These are phyloP conservation scores for Musa acuminata DNA, from an alignment of 176 grass and related monocot species.

Conservation along the genomic window DNA sequence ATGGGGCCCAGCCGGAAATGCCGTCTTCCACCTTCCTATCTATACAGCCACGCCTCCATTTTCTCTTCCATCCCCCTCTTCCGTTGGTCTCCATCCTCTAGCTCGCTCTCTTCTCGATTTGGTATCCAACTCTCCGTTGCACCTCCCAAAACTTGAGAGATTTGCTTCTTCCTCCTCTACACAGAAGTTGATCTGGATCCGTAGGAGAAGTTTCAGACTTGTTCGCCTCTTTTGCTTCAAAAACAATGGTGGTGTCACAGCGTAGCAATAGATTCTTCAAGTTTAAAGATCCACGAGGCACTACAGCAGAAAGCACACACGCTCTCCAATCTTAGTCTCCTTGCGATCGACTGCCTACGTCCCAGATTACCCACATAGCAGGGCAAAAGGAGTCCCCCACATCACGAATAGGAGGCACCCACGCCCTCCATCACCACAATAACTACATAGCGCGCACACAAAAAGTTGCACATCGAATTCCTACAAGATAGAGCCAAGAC, in stretches of 20 bases:
- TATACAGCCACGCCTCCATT: neutral
- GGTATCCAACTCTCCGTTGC: neutral
- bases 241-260: conserved; percentile 28
- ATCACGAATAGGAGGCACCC: neutral
- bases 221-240: neutral
- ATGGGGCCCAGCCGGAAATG: no score
- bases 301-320: neutral
- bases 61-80: neutral
- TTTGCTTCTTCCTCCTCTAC: neutral
- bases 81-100: neutral
- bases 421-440: neutral
- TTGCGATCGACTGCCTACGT: neutral
- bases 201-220: no score
- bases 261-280: conserved; percentile 40
- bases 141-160: neutral
- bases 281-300: conserved; percentile 21
- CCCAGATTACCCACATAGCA: neutral
- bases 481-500: no score
- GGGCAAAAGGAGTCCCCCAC: neutral
- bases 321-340: no score
- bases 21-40: no score
- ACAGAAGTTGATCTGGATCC: neutral
- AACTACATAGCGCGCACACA: neutral
- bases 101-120: neutral
- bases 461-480: no score